Conservation (phyloP, 2,329 filamentous ascomycete genomes). For the Fusarium sp. region DNA sequence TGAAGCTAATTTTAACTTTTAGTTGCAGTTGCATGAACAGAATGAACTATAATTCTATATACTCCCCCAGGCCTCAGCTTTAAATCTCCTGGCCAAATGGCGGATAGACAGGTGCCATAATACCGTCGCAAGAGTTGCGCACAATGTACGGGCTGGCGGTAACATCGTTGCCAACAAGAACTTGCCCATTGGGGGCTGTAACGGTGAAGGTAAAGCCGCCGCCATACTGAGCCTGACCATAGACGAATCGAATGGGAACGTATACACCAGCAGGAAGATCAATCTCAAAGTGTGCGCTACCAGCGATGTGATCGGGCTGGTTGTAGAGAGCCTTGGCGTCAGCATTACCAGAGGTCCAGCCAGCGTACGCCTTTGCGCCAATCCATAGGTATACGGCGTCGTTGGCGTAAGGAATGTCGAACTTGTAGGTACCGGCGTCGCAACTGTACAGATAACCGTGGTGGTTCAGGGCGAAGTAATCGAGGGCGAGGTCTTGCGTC, state of each 20-base stretch:
- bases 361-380: background rate
- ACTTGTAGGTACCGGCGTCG: background rate
- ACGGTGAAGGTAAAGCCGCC: background rate
- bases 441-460: background rate
- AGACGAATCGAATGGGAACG: background rate
- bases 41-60: background rate
- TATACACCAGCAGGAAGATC: accelerated
- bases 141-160: background rate
- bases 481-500: accelerated
- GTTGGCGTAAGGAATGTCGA: constrained; percentile 1
- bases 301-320: constrained; percentile 1
- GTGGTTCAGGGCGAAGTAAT: constrained; percentile 8
- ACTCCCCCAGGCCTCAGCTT: background rate
- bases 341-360: background rate
- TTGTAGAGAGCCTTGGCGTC: background rate
- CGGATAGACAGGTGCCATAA: accelerated
- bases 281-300: background rate
- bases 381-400: background rate
- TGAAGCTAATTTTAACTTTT: background rate
- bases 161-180: background rate
- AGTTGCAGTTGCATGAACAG: background rate
- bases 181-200: background rate
- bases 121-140: background rate
- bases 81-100: background rate
- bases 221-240: background rate